These are phyloP conservation scores for Coemansia sp. DNA, from an alignment of 192 early-diverging fungal genomes.

Conservation along the genomic window DNA sequence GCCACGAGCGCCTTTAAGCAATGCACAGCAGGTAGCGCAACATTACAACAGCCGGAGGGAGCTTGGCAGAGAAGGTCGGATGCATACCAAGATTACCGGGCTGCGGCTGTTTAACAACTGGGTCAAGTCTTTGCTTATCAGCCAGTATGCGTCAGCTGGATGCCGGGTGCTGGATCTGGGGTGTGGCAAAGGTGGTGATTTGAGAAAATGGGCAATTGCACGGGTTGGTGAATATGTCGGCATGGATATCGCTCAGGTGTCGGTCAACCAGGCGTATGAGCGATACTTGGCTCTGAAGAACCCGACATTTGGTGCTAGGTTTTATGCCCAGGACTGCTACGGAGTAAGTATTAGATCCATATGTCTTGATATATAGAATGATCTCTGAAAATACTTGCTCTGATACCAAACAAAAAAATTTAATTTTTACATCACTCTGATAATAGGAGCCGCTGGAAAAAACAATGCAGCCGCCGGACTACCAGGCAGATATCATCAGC, in stretches of 20 bases:
- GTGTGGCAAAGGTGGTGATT: conserved; percentile 94
- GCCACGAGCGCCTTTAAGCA: not conserved
- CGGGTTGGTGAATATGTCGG: conserved; percentile 74
- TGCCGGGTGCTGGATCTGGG: conserved; percentile 83
- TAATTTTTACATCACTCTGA: too few relatives aligned
- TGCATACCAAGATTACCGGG: conserved; percentile 82
- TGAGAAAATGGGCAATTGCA: conserved; percentile 77
- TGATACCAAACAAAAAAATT: not conserved
- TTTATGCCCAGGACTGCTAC: conserved; percentile 89
- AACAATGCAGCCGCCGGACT: conserved; percentile 54
- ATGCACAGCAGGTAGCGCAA: conserved; percentile 59
- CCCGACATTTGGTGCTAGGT: conserved; percentile 68
- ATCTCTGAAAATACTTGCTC: not conserved
- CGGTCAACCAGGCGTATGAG: conserved; percentile 76
- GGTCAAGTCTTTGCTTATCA: conserved; percentile 88
- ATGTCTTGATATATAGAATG: not conserved
- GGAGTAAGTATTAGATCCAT: conserved; percentile 21
- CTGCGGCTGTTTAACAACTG: conserved; percentile 96
- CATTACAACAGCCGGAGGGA: conserved; percentile 88
- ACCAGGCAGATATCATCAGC: conserved; percentile 80
- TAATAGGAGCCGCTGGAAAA: conserved; percentile 59
- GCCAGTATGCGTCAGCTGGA: conserved; percentile 58
- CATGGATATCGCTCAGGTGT: conserved; percentile 87
- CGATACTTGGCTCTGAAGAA: conserved; percentile 62
- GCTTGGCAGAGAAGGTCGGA: conserved; percentile 68